A percentile compares a stretch with the other conserved stretches of the same genome.
Conservation (phyloP, 2,329 filamentous ascomycete species). For the Paracoccidioides brasiliensis region DNA sequence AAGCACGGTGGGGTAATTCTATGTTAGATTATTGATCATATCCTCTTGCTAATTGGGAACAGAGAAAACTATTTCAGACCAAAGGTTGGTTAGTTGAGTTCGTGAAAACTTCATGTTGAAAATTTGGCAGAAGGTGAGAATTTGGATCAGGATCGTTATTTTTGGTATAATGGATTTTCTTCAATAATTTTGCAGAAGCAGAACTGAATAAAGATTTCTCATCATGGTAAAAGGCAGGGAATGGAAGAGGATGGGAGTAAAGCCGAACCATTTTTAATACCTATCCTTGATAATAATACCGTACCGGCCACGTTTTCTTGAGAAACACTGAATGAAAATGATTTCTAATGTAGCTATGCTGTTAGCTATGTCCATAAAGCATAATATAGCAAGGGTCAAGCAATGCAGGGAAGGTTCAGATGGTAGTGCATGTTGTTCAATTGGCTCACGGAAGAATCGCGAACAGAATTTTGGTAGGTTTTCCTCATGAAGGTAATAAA, state of each 20-base stretch:
- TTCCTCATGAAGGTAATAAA: constrained; percentile 34
- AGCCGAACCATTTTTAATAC: neutral
- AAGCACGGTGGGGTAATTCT: neutral
- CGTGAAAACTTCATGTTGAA: neutral
- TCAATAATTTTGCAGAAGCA: constrained; percentile 49
- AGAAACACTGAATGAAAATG: constrained; percentile 3
- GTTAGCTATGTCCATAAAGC: constrained; percentile 3
- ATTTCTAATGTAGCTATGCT: neutral
- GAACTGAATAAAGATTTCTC: constrained; percentile 45
- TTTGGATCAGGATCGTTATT: constrained; percentile 36
- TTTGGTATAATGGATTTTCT: constrained; percentile 44
- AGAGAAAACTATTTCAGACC: neutral
- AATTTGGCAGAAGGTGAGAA: neutral
- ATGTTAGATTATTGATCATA: neutral
- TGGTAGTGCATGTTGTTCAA: constrained; percentile 50
- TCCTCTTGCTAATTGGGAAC: neutral
- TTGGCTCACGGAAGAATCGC: constrained; percentile 42
- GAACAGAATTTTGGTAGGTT: constrained; percentile 39
- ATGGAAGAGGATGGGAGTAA: neutral
- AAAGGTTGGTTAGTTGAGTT: neutral
- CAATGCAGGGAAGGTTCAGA: constrained; percentile 30
- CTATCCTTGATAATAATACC: neutral
- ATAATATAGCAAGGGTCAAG: constrained; percentile 9
- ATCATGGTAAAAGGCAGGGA: constrained; percentile 26
- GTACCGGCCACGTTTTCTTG: neutral